Conservation (phyloP, 257 asterid species). For the Marsdenia floribunda region DNA sequence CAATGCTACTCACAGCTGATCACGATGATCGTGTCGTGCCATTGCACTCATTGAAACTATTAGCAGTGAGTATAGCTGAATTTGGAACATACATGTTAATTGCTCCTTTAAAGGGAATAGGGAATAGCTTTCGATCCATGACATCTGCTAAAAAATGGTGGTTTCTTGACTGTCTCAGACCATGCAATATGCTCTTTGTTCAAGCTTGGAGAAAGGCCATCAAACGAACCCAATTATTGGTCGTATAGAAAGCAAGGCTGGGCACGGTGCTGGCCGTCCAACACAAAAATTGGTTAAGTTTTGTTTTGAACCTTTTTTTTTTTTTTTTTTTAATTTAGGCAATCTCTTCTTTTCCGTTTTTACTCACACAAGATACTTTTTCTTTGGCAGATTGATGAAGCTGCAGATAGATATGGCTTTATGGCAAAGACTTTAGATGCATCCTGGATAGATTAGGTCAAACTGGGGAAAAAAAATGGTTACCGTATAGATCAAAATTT, state of each 20-base stretch:
- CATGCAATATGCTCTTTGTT: conserved; percentile 71
- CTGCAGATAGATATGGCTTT: conserved; percentile 77
- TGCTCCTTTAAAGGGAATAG: not conserved
- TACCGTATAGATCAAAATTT: not conserved
- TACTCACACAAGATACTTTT: too few relatives aligned
- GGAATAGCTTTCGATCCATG: not conserved
- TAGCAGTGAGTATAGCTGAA: conserved; percentile 54
- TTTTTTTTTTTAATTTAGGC: not conserved
- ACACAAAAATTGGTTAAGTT: conserved; percentile 67
- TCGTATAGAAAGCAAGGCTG: conserved; percentile 84
- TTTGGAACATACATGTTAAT: not conserved
- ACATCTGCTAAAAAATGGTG: not conserved
- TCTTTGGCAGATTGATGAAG: conserved; percentile 60
- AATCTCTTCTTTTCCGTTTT: not conserved
- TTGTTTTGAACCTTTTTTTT: not conserved
- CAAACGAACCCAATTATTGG: conserved; percentile 75
- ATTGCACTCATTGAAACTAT: conserved; percentile 76
- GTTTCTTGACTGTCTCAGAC: conserved; percentile 42
- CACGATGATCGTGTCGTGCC: conserved; percentile 99
- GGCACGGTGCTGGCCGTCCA: conserved; percentile 94
- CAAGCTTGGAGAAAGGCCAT: conserved; percentile 55
- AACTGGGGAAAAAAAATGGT: not conserved
- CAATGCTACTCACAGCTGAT: conserved; percentile 93
- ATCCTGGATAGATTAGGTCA: conserved; percentile 55
- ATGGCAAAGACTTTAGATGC: conserved; percentile 78